phyloP scores from a whole-genome alignment of 2,329 filamentous ascomycete species.

The Atkinsonella texensis region DNA sequence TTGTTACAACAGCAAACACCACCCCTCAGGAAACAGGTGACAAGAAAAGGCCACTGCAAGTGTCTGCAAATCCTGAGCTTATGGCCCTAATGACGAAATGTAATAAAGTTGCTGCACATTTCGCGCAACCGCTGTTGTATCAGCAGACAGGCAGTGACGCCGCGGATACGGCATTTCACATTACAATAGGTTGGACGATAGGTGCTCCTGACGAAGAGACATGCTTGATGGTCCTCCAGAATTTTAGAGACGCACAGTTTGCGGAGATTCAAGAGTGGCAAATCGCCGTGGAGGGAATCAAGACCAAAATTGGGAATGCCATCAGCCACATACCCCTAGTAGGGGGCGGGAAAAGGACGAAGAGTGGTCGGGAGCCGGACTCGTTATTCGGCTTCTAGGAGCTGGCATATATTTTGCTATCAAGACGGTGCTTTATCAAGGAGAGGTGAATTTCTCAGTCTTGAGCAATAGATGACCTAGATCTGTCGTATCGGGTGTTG shows the following conservation, averaged over 20 bases:
- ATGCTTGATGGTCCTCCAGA: slow-evolving; percentile 14
- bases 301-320: slow-evolving; percentile 63
- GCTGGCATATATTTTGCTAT: not conserved
- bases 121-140: slow-evolving; percentile 64
- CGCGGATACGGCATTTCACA: slow-evolving; percentile 52
- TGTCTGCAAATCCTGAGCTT: slow-evolving; percentile 36
- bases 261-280: slow-evolving; percentile 26
- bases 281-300: slow-evolving; percentile 49
- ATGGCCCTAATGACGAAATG: slow-evolving; percentile 51
- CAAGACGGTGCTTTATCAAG: too few species aligned
- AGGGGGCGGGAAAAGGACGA: not conserved
- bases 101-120: slow-evolving; percentile 48
- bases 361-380: not conserved
- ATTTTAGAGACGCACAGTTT: slow-evolving; percentile 15
- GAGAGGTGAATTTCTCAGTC: too few species aligned
- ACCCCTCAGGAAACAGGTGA: slow-evolving; percentile 12
- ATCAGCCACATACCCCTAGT: slow-evolving; percentile 39
- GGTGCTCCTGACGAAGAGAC: slow-evolving; percentile 33
- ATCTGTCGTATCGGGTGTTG: too few species aligned
- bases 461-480: too few species aligned
- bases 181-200: slow-evolving; percentile 82
- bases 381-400: slow-evolving; percentile 9
- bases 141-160: slow-evolving; percentile 15
- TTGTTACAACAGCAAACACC: slow-evolving; percentile 24
- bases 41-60: not conserved